Evolutionary conservation across 2,329 filamentous ascomycete species (phyloP).

Genomic region (Phaeomoniella chlamydospora): DNA sequence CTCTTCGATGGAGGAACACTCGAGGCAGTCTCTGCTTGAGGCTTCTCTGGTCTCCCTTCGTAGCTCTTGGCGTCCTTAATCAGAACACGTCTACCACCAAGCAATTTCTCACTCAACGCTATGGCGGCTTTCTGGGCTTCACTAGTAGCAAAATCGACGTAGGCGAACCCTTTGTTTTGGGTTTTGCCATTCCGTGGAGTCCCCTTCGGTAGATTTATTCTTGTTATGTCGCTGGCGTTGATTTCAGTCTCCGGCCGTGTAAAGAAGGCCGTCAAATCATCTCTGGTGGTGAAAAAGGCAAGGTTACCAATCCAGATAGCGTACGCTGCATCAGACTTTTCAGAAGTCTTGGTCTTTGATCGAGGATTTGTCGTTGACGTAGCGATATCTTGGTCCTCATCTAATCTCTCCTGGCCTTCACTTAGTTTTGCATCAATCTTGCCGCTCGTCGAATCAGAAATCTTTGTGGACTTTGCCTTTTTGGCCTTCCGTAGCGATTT

Average conservation of each 20-base stretch:
- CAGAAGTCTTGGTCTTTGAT: conserved; percentile 16
- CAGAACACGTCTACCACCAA: conserved; percentile 63
- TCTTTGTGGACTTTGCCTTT: conserved; percentile 34
- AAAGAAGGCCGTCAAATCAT: conserved; percentile 68
- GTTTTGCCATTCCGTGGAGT: conserved; percentile 36
- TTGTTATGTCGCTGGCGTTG: conserved; percentile 44
- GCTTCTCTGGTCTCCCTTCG: conserved; percentile 70
- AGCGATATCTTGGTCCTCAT: conserved; percentile 22
- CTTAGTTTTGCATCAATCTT: too few species aligned
- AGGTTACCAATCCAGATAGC: conserved; percentile 96
- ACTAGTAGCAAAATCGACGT: conserved; percentile 69
- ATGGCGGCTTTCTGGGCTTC: conserved; percentile 63
- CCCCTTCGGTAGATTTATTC: conserved; percentile 62
- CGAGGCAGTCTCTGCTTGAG: conserved; percentile 20
- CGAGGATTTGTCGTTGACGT: conserved; percentile 10
- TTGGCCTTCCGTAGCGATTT: conserved; percentile 82
- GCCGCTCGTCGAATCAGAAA: conserved; percentile 11
- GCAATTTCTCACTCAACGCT: conserved; percentile 68
- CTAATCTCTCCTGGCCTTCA: conserved; percentile 20
- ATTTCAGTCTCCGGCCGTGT: conserved; percentile 28
- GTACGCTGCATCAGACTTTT: conserved; percentile 52
- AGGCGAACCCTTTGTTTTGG: conserved; percentile 87
- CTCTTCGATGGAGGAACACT: conserved; percentile 58
- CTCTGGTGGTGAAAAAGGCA: conserved; percentile 63
- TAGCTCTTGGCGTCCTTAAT: conserved; percentile 90